Evolutionary conservation across 805 yeast species (phyloP), one percentile per base, ranked within the genome.

Genomic region (Candida adriatica): DNA sequence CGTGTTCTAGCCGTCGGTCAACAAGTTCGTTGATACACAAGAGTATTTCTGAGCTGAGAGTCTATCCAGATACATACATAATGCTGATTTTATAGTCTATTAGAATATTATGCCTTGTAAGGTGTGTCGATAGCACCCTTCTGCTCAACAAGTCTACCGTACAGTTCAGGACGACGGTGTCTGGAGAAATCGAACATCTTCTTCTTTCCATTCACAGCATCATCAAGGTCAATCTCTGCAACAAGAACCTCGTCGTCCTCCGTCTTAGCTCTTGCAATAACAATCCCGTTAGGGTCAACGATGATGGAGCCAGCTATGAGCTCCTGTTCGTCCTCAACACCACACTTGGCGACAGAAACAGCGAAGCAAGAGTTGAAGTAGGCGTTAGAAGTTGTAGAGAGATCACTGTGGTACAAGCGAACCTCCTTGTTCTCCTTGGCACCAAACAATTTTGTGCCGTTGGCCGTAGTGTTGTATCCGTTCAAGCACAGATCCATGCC

Each of bases 401-500:
- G 35, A 26, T 56, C 59, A 39, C 59, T 55, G 31, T 59, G 64
- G 32, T 48, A 52, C 31, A 47, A 43, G 46, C 59, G 51, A 8
- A 49, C 33, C 19, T 46, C 52, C 30, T 52, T 49, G 38, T 49
- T 55, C 34, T 58, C 64, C 29, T 43, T 42, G 13, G 48, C 38
- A 13, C 62, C 62, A 31, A 54, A 53, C 22, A 56, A 35, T 1
- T 54, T 48, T 18, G 59, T 55, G 22, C 60, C 62, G 34, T 56
- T 51, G 9, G 59, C 48, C 22, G 62, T 52, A 20, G 64, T 58
- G 37, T 59, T 60, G 38, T 56, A 61, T 5, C 65, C 65, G 27
- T 50, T 53, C 18, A 60, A 26, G 39, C 59, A 53, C n/a, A 60
- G 31, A 18, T 60, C 66, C 59, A 59, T 55, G 7, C 64, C 65